Evolutionary conservation across 164 flowering plant species (phyloP).

Genomic region (Nymphaea colorata): DNA sequence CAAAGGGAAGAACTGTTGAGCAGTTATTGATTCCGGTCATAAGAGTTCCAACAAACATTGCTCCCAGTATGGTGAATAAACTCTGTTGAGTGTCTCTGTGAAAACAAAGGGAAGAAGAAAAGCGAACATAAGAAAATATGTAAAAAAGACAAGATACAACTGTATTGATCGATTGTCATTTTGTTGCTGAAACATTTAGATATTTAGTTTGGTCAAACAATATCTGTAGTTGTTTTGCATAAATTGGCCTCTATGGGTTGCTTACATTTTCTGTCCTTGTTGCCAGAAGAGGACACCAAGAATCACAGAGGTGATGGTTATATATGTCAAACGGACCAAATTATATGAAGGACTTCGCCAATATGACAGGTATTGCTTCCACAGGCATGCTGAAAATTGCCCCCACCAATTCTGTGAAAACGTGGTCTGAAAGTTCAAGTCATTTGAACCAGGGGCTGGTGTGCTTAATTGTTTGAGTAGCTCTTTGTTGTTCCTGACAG

Average conservation of each 20-base stretch:
- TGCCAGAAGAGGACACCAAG: constrained; percentile 31
- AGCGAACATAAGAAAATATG: not conserved
- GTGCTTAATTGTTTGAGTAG: constrained; percentile 15
- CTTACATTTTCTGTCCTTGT: constrained; percentile 31
- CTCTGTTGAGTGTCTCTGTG: constrained; percentile 33
- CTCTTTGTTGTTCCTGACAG: constrained; percentile 9
- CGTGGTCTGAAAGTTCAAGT: constrained; percentile 26
- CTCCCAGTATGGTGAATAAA: constrained; percentile 32
- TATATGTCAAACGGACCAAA: constrained; percentile 16
- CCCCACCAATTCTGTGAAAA: constrained; percentile 29
- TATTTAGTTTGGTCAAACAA: too few species aligned
- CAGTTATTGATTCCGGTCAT: constrained; percentile 36
- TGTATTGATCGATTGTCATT: too few species aligned
- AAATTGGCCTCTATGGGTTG: not conserved
- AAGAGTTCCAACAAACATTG: constrained; percentile 19
- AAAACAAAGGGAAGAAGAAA: not conserved
- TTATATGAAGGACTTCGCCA: constrained; percentile 40
- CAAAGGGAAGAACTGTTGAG: constrained; percentile 25
- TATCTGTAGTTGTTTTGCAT: too few species aligned
- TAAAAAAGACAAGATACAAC: not conserved
- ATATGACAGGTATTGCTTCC: constrained; percentile 39
- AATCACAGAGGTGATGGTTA: constrained; percentile 12
- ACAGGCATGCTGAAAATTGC: constrained; percentile 38
- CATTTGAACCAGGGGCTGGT: constrained; percentile 27
- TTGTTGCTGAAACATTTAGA: too few species aligned